These are phyloP conservation scores for Ulvella scutata DNA, from an alignment of 139 green algal species.

Conservation along the genomic window DNA sequence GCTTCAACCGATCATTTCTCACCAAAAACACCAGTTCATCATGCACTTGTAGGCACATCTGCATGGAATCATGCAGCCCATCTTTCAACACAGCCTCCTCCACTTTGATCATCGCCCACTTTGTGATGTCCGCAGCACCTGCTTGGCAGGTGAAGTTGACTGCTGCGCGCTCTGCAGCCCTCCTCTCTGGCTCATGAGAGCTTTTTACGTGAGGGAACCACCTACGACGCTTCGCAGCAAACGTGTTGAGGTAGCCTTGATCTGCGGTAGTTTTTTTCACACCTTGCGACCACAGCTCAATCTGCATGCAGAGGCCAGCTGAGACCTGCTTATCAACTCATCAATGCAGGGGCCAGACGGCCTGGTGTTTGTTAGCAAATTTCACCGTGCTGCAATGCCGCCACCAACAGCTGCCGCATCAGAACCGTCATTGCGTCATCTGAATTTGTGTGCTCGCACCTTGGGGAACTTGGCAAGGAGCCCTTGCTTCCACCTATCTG, in stretches of 20 bases:
- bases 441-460: constrained; percentile 8
- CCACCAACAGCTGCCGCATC: too few relatives aligned
- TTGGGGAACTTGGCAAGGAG: constrained; percentile 22
- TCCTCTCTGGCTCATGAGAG: constrained; percentile 5
- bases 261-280: constrained; percentile 9
- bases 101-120: not conserved
- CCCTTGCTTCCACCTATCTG: constrained; percentile 6
- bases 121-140: not conserved
- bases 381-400: too few relatives aligned
- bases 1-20: constrained; percentile 6
- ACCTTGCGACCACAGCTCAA: not conserved
- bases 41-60: constrained; percentile 20
- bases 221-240: constrained; percentile 26
- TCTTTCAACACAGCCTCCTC: not conserved
- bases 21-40: constrained; percentile 82
- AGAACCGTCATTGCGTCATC: not conserved
- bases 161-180: constrained; percentile 35
- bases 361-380: not conserved
- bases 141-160: constrained; percentile 54
- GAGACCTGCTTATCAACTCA: too few relatives aligned
- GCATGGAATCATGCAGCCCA: not conserved
- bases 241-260: constrained; percentile 27
- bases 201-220: constrained; percentile 39
- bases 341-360: too few relatives aligned
- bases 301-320: not conserved